Evolutionary conservation across 805 yeast species (phyloP).

Genomic region (Metschnikowia henanensis): DNA sequence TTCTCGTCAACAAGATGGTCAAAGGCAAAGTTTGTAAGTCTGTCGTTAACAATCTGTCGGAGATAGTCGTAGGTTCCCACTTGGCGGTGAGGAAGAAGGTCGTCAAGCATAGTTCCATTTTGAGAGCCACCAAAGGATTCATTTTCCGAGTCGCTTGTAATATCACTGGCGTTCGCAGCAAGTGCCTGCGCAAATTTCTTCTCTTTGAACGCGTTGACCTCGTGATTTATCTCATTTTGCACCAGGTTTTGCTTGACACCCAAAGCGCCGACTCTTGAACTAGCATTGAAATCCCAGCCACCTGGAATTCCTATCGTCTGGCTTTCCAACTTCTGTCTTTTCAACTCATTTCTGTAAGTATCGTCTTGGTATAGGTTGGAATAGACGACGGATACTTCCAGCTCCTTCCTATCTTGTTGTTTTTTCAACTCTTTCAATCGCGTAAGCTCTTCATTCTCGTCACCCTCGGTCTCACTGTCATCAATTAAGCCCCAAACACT

Average conservation of each 20-base stretch:
- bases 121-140: constrained; percentile 15
- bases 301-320: constrained; percentile 39
- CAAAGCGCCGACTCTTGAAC: constrained; percentile 21
- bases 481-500: constrained; percentile 91
- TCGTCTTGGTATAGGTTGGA: constrained; percentile 32
- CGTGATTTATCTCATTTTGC: constrained; percentile 29
- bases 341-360: constrained; percentile 31
- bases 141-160: constrained; percentile 30
- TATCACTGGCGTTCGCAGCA: constrained; percentile 31
- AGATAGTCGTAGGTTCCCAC: constrained; percentile 31
- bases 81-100: constrained; percentile 14
- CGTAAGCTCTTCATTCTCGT: constrained; percentile 15
- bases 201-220: constrained; percentile 24
- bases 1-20: constrained; percentile 54
- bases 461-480: constrained; percentile 49
- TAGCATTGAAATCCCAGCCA: constrained; percentile 28
- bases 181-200: constrained; percentile 23
- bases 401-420: constrained; percentile 42
- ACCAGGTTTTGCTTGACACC: constrained; percentile 31
- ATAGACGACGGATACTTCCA: constrained; percentile 34
- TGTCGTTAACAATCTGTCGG: constrained; percentile 31
- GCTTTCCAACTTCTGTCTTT: constrained; percentile 31
- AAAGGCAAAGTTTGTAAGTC: constrained; percentile 31
- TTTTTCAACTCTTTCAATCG: constrained; percentile 39
- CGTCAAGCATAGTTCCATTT: constrained; percentile 15